Evolutionary conservation across 106 monocot genomes (phyloP), one percentile per base, ranked within the genome.

Genomic region (Dendrobium chrysotoxum): DNA sequence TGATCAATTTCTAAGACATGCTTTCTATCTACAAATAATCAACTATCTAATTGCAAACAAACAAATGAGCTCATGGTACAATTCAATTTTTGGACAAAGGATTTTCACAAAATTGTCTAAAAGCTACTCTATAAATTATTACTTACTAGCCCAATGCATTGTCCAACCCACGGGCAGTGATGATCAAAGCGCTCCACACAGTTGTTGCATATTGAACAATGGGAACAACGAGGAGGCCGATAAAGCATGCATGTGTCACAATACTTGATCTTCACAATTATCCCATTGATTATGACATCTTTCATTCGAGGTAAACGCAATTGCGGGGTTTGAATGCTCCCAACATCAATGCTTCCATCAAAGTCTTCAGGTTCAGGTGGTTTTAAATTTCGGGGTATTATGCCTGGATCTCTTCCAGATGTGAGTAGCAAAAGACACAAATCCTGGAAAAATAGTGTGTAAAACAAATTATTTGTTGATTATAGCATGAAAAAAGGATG

Each of bases 131-230:
- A 57, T 57, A 57, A 57, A 57, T 54, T 41, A 53, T 39, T 57
- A 88, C 92, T 91, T 82, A 97, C 96, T 80, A 90, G 83, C 35
- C 96, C 96, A 68, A 97, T 97, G 84, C 96, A 97, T 77, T 97
- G 96, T 16, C 96, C 96, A 78, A 97, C 96, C 96, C 96, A 97
- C 16, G 96, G 96, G 46, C 96, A 97, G 77, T 97, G 96, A 83
- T 97, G 96, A 72, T 97, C 96, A 76, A 97, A 96, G 30, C 91
- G 89, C 35, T 35, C 35, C 35, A 35, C 35, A 35, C 35, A 35
- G 35, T 35, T 35, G 35, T 96, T 90, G 86, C 96, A 96, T 35
- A 96, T 93, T 73, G 93, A 93, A 80, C 96, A 96, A 70, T 97
- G 96, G 0, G 96, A 97, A 73, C 96, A 97, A 5, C 96, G 88